These are phyloP conservation scores for Trifolium pratense DNA, from an alignment of 306 rosid species.

Conservation along the genomic window DNA sequence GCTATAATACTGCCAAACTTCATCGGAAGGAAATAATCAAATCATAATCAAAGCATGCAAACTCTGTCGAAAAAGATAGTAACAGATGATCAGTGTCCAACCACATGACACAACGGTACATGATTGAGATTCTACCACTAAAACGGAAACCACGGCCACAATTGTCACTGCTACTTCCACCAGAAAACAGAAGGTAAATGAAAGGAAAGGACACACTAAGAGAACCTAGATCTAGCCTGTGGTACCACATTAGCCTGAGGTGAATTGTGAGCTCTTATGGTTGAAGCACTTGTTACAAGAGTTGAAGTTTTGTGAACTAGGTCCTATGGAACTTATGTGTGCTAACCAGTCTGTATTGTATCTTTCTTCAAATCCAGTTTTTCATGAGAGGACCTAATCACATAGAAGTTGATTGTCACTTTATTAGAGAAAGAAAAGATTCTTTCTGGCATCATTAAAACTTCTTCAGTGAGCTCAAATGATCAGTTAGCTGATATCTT, in stretches of 20 bases:
- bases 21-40: constrained; percentile 26
- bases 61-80: background rate
- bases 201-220: background rate
- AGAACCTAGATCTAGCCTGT: background rate
- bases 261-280: background rate
- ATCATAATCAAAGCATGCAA: background rate
- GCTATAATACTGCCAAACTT: constrained; percentile 16
- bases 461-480: no score
- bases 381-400: no score
- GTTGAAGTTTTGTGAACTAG: no score
- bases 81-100: constrained; percentile 7
- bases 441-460: no score
- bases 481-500: no score
- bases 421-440: no score
- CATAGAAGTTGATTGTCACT: no score
- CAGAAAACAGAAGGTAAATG: background rate
- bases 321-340: no score
- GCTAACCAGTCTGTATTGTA: no score
- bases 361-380: no score
- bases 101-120: background rate
- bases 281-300: no score
- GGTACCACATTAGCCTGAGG: constrained; percentile 11
- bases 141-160: background rate
- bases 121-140: background rate
- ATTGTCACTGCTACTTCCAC: background rate